Evolutionary conservation across 805 yeast genomes (phyloP).

Genomic region (Saturnispora besseyi): DNA sequence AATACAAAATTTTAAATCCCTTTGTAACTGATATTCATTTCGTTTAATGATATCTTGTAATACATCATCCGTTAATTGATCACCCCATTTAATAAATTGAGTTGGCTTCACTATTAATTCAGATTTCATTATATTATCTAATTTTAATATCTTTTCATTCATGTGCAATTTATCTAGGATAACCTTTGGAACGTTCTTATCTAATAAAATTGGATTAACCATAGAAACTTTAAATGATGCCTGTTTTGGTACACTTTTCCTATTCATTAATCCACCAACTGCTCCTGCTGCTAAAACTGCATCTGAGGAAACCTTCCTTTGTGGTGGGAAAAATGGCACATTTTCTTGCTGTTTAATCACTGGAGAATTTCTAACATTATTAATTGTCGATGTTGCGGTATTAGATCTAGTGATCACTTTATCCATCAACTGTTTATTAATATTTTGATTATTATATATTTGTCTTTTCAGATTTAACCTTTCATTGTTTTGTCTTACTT

Average conservation of each 20-base stretch:
- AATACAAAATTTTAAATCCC: constrained; percentile 27
- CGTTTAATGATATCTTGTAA: constrained; percentile 25
- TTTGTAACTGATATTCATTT: constrained; percentile 23
- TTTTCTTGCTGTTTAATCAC: neutral
- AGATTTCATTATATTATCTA: constrained; percentile 27
- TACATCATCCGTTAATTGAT: constrained; percentile 26
- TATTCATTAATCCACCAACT: constrained; percentile 20
- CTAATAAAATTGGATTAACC: constrained; percentile 27
- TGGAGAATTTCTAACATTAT: neutral
- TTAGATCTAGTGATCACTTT: constrained; percentile 24
- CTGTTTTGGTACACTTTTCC: neutral
- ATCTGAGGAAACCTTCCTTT: constrained; percentile 22
- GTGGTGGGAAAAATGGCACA: constrained; percentile 18
- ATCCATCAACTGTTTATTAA: constrained; percentile 27
- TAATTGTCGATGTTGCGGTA: neutral
- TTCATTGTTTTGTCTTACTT: constrained; percentile 11
- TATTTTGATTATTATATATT: constrained; percentile 23
- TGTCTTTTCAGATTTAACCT: constrained; percentile 20
- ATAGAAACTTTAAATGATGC: constrained; percentile 20
- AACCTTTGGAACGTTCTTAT: constrained; percentile 25
- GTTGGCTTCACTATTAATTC: constrained; percentile 26
- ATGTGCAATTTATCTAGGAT: constrained; percentile 23
- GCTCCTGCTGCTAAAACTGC: constrained; percentile 31
- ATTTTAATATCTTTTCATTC: constrained; percentile 26
- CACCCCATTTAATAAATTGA: constrained; percentile 22